Evolutionary conservation across 345 rosid genomes (phyloP), one percentile per base, ranked within the genome.

Genomic region (Syzygium oleosum): DNA sequence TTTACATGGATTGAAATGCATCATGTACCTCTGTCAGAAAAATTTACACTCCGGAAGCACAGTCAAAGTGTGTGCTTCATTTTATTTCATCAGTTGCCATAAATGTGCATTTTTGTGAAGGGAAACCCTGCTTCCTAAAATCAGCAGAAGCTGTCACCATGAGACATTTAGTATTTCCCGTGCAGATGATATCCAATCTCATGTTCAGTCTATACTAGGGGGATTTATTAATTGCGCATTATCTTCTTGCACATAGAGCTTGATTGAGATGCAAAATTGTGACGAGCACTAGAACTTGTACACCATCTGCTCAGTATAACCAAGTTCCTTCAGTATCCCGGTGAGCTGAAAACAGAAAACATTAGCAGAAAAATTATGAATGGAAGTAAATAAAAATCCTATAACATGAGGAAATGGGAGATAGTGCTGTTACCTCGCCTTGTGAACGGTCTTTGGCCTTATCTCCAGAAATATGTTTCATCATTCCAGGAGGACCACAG

Each of bases 401-500:
- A 23, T 52, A 78, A 61, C 52, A 79, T 63, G 55, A 73, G 23
- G 11, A 38, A 38, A 73, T 73, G 80, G 49, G 49, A 73, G 49
- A 73, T 38, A 73, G 80, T 73, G 80, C 49, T 73, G 80, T 77
- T 92, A 97, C 99, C 99, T 97, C 98, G 91, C 99, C 99, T 87
- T 97, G 98, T 86, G 99, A 92, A 83, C 89, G 68, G 91, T 96
- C 98, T 91, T 95, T 94, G 89, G 98, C 99, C 93, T 96, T 97
- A 51, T 88, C 96, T 68, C 99, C 99, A 25, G 99, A 96, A 89
- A 96, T 90, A 85, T 96, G 99, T 84, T 95, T 92, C 99, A 96
- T 95, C 99, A 97, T 95, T 87, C 99, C 99, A 86, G 98, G 95
- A 68, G 99, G 99, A 52, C 99, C 99, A 55, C 99, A 97, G 52